Base-by-base conservation (phyloP, 2,329 filamentous ascomycete genomes). In the Clarireedia paspali region DNA sequence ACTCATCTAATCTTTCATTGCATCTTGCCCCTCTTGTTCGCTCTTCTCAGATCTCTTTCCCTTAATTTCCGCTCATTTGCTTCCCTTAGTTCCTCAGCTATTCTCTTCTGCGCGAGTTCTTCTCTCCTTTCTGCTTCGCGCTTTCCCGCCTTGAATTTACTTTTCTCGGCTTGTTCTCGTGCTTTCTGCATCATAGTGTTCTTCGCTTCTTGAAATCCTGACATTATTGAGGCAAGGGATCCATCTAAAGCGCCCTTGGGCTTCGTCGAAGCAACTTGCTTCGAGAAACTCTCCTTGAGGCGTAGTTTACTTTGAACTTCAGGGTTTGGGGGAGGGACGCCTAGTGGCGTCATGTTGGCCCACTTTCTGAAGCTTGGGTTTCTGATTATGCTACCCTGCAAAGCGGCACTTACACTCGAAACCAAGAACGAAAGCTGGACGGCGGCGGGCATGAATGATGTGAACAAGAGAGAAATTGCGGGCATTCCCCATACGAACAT, bases 401-500 rank as follows among this genome's bases (percentile, higher is more conserved):
- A 2, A 38, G 61, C 68, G 46, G 74, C 72, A 14, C 73, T 57
- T 4, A 69, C 1, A 52, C 70, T 68, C 3, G 75, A 71, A 14
- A 71, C 61, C 52, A 79, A 69, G 71, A 89, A 87, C 72, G 82
- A 86, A 30, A 88, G 65, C 66, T 87, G 83, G 2, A 88, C 68
- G 20, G 74, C 76, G 24, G 79, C 68, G 23, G 70, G 70, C 47
- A 77, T 64, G 60, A 70, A 71, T 12, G 72, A 64, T 52, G 82
- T 83, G 65, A 87, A 73, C 4, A 72, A 2, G 30, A 81, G 70
- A 6, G 80, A 75, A 2, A 85, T 36, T 6, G 69, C 59, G 2
- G 85, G 84, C 30, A 88, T 62, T 42, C 72, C 70, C 53, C 72
- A 75, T 36, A 74, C 63, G 59, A 81, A 65, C 6, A 72, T 52